Evolutionary conservation across 768 basidiomycete genomes (phyloP).

Genomic region (Mycena vulgaris): DNA sequence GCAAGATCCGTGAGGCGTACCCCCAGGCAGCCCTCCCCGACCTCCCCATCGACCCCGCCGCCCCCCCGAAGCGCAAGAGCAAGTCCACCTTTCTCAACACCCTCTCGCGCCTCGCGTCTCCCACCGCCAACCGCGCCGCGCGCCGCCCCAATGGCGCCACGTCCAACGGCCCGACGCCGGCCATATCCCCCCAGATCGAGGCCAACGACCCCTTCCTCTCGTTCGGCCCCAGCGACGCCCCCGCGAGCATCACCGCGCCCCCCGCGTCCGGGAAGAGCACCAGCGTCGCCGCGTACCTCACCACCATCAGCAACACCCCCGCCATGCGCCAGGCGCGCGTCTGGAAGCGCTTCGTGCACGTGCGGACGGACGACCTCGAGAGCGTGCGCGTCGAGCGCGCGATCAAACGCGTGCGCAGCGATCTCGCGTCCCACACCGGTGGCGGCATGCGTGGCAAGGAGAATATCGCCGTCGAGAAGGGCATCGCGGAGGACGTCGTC

Average conservation of each 20-base stretch:
- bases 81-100: slow-evolving; percentile 89
- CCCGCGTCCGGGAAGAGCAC: slow-evolving; percentile 64
- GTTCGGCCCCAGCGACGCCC: slow-evolving; percentile 51
- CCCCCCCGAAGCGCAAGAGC: slow-evolving; percentile 72
- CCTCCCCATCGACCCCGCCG: slow-evolving; percentile 72
- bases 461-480: slow-evolving; percentile 41
- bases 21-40: slow-evolving; percentile 71
- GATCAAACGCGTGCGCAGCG: slow-evolving; percentile 89
- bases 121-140: slow-evolving; percentile 68
- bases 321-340: slow-evolving; percentile 73
- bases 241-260: slow-evolving; percentile 39
- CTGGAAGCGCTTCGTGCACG: slow-evolving; percentile 91
- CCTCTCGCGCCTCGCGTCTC: slow-evolving; percentile 86
- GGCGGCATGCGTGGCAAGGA: slow-evolving; percentile 51
- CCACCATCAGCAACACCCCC: slow-evolving; percentile 79
- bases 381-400: slow-evolving; percentile 90
- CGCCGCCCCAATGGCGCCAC: slow-evolving; percentile 51
- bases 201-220: slow-evolving; percentile 73
- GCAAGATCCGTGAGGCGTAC: slow-evolving; percentile 79
- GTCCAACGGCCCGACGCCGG: slow-evolving; percentile 57
- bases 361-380: slow-evolving; percentile 90
- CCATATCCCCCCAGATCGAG: slow-evolving; percentile 70
- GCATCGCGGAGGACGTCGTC: slow-evolving; percentile 34
- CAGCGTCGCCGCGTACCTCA: slow-evolving; percentile 84
- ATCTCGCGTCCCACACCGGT: slow-evolving; percentile 81